Base-by-base conservation (phyloP, 305 asterid genomes). In the Fraxinus greggii region DNA sequence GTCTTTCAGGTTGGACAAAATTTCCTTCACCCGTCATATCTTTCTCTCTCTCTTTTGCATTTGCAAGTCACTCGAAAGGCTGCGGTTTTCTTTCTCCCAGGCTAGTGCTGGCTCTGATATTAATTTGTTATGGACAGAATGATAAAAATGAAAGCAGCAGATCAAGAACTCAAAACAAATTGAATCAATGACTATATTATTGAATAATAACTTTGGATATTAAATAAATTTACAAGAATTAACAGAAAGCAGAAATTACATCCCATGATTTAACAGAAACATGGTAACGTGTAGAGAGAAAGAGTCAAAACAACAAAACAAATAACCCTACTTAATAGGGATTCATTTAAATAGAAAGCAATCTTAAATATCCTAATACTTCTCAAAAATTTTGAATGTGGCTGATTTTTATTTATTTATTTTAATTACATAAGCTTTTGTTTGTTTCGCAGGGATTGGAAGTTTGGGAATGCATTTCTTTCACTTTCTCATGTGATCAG, bases 351-450 rank as follows among this genome's bases (percentile, higher is more conserved):
- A 40, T 0, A 40, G 1, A 40, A 40, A 40, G 17, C 17, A 40
- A 40, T 40, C 51, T 40, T 40, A 40, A 10, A 40, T 40, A 40
- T 40, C 51, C 4, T 40, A 40, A 40, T 40, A 40, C 51, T 10
- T 40, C 3, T 32, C 36, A 32, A 91, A 84, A 80, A n/a, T 19
- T 48, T 48, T 56, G 67, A 19, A 56, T 19, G 10, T 56, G 67
- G 59, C 7, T 48, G 59, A 48, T 42, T 10, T 10, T 12, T 40
- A n/a, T n/a, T 10, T 40, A 0, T 28, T 28, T 28, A 28, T 32
- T 32, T 32, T 32, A 10, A 10, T 10, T 40, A 12, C 51, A 51
- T 51, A 51, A 48, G 7, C 63, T 51, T 17, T 51, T 51, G 23
- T 17, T 51, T 51, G 23, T 2, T 51, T 51, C 5, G 63, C 6